Evolutionary conservation across 768 basidiomycete genomes (phyloP).

Genomic region (Macrolepiota dolichaula): DNA sequence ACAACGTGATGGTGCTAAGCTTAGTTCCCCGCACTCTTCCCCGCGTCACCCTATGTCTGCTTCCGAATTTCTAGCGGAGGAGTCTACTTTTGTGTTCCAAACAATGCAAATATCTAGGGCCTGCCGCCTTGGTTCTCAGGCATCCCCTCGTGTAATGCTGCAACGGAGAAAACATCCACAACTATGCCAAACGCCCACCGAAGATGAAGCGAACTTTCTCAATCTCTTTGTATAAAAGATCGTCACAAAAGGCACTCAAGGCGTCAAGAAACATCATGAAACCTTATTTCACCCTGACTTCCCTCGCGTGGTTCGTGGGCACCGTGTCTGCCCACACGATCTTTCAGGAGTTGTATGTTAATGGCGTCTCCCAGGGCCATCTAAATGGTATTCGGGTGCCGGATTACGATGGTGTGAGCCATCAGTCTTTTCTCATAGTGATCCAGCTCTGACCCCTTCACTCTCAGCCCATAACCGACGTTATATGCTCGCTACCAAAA

Average conservation of each 20-base stretch:
- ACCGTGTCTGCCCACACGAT: not conserved
- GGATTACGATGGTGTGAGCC: slow-evolving; percentile 34
- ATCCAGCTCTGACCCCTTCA: not conserved
- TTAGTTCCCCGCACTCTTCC: not conserved
- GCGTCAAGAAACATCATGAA: not conserved
- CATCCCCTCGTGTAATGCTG: not conserved
- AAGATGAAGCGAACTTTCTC: not conserved
- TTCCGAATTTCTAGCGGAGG: slow-evolving; percentile 1
- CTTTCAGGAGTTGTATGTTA: slow-evolving; percentile 41
- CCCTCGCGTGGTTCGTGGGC: not conserved
- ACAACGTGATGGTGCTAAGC: not conserved
- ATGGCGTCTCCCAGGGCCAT: slow-evolving; percentile 41
- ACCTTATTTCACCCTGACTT: not conserved
- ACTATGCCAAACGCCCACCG: not conserved
- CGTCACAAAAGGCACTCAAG: no score
- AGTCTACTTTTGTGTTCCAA: not conserved
- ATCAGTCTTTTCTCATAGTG: not conserved
- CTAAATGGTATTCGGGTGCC: slow-evolving; percentile 34
- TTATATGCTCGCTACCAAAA: no score
- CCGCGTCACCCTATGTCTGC: not conserved
- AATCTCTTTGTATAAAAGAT: not conserved
- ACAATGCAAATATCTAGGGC: no score
- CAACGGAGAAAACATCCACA: not conserved
- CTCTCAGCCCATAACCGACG: slow-evolving; percentile 50
- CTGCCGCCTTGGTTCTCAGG: not conserved